These are phyloP conservation scores for Mycena pura DNA, from an alignment of 768 basidiomycete species.

Conservation along the genomic window DNA sequence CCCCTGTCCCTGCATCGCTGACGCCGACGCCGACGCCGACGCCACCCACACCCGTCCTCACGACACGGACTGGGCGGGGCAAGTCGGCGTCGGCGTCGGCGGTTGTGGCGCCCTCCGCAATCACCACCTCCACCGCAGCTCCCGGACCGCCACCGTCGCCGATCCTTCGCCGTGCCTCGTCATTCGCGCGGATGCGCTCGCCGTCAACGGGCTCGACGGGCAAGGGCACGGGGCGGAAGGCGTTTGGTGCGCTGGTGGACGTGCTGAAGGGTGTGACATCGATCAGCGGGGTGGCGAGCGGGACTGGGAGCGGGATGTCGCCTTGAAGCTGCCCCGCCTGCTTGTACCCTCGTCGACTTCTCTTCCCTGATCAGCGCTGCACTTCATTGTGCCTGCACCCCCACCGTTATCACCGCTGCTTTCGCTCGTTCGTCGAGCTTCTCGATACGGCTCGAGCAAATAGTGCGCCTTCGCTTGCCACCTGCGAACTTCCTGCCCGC, in stretches of 20 bases:
- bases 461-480: too few relatives aligned
- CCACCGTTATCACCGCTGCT: too few relatives aligned
- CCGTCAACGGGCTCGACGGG: conserved; percentile 15
- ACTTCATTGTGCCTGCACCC: too few relatives aligned
- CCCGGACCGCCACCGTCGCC: neutral
- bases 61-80: neutral
- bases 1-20: neutral
- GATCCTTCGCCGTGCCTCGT: conserved; percentile 6
- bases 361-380: too few relatives aligned
- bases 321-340: neutral
- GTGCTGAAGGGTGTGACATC: conserved; percentile 26
- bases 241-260: conserved; percentile 26
- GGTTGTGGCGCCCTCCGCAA: neutral
- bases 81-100: neutral
- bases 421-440: too few relatives aligned
- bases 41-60: neutral
- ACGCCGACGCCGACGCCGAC: neutral
- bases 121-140: neutral
- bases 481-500: too few relatives aligned
- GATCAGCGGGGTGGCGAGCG: conserved; percentile 1
- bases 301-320: neutral
- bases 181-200: conserved; percentile 18
- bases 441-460: too few relatives aligned
- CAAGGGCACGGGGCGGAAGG: conserved; percentile 8
- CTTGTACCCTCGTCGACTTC: neutral